Evolutionary conservation across 2,329 filamentous ascomycete species (phyloP), one percentile per base, ranked within the genome.

Genomic region (Paraphaeosphaeria sporulosa): DNA sequence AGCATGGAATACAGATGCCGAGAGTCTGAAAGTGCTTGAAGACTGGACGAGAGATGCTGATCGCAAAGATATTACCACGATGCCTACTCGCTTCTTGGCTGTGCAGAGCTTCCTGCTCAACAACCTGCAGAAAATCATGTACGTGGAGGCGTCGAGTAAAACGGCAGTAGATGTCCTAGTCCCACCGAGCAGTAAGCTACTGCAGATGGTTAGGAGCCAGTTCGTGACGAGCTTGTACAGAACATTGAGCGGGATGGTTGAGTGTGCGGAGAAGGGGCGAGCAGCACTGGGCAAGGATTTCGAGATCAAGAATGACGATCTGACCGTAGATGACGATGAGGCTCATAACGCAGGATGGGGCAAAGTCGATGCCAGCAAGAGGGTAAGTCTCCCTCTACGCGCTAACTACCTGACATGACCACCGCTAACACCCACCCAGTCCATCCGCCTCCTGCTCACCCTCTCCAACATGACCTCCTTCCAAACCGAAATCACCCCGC

Each of bases 191-290:
- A 85, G 90, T 8, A 99, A 98, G 77, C 82, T 97, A 46, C 82
- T 98, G 46, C 92, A 96, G 76, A 93, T 94, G 87, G 93, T 98
- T 17, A 87, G 94, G 65, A 90, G 89, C 65, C 93, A 96, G 73
- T 99, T 99, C 72, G 93, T 97, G 17, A 93, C 90, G 7, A 97
- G 94, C 59, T 81, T 99, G 46, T 98, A 98, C 79, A 96, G 96
- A 76, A 93, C 93, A 7, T 81, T 99, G 40, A 96, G 92, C 70
- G 95, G 94, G 23, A 94, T 99, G 88, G 93, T 99, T 1, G 95
- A 98, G 79, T 98, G 97, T 77, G 94, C 95, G 3, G 93, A 98
- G 79, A 88, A 88, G 59, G 86, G 89, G 3, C 77, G 88, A 15
- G 87, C 89, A 67, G 88, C 87, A 67, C 81, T 86, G 0, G 88